A percentile compares a stretch with the other conserved stretches of the same genome.
Evolutionary conservation across 805 yeast species (phyloP).

Genomic region (Limtongia smithiae): DNA sequence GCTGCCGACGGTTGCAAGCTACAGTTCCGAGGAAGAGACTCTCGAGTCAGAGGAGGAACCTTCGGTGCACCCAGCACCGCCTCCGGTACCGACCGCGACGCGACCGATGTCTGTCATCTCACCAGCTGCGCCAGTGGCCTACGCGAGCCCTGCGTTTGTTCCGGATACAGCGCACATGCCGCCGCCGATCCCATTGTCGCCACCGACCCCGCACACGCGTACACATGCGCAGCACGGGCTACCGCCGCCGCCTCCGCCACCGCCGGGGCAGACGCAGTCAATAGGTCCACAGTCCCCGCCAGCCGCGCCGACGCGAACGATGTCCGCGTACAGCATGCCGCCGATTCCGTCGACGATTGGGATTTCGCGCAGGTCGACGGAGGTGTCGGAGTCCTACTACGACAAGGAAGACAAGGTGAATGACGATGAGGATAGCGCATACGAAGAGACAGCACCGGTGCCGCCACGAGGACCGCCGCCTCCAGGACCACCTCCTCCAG

Average conservation of each 20-base stretch:
- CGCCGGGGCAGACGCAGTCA: constrained; percentile 22
- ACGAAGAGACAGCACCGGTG: constrained; percentile 3
- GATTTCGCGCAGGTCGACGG: constrained; percentile 3
- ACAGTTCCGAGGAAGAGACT: too few species aligned
- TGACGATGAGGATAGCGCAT: constrained; percentile 44
- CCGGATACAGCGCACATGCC: background rate
- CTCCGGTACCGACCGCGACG: background rate
- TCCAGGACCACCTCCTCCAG: constrained; percentile 27
- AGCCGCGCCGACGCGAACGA: constrained; percentile 10
- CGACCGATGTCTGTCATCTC: too few species aligned
- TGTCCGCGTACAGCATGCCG: constrained; percentile 18
- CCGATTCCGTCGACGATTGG: constrained; percentile 21
- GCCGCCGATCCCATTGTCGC: background rate
- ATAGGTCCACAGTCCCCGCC: constrained; percentile 18
- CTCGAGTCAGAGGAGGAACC: background rate
- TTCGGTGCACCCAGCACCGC: constrained; percentile 3
- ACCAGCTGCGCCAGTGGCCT: too few species aligned
- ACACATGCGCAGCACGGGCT: background rate
- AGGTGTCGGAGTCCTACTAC: constrained; percentile 27
- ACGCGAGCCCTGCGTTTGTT: too few species aligned
- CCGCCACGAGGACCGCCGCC: constrained; percentile 2
- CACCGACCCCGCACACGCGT: constrained; percentile 5
- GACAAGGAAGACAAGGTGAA: constrained; percentile 71
- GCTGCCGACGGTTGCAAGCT: too few species aligned
- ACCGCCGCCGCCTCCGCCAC: constrained; percentile 21